Conservation (phyloP, 441 rosid genomes). For the Biscutella auriculata region DNA sequence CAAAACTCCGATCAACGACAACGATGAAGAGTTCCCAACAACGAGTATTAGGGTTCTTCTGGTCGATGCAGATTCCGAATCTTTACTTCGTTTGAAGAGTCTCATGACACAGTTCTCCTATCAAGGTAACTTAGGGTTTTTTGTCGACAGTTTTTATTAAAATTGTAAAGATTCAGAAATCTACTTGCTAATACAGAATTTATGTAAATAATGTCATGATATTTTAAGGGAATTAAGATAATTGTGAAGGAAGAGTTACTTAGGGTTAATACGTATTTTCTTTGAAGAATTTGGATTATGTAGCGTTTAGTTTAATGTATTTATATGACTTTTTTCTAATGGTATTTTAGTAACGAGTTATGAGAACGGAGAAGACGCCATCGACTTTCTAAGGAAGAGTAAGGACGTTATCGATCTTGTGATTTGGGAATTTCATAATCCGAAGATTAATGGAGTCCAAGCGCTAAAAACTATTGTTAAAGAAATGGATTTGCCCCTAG, state of each 20-base stretch:
- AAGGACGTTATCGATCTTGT: conserved; percentile 15
- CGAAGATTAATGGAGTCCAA: not conserved
- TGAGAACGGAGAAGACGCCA: conserved; percentile 7
- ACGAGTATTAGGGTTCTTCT: conserved; percentile 8
- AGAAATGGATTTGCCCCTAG: conserved; percentile 13
- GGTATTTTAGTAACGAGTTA: conserved; percentile 8
- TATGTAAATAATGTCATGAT: too few species aligned
- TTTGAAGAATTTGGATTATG: not conserved
- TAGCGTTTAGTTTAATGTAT: not conserved
- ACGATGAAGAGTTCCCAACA: not conserved
- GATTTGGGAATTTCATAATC: conserved; percentile 18
- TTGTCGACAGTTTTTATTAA: too few species aligned
- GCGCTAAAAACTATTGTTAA: conserved; percentile 10
- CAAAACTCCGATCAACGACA: not conserved
- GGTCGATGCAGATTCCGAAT: conserved; percentile 16
- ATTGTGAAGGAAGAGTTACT: too few species aligned
- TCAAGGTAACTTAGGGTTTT: conserved; percentile 7
- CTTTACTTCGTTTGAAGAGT: not conserved
- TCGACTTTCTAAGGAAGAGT: not conserved
- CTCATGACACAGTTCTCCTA: conserved; percentile 11
- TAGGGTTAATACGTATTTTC: not conserved
- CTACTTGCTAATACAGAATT: too few species aligned
- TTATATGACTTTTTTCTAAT: too few species aligned
- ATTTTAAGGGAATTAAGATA: too few species aligned
- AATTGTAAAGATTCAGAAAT: too few species aligned